Conservation (phyloP, 768 basidiomycete species). For the Rhizopogon vinicolor region DNA sequence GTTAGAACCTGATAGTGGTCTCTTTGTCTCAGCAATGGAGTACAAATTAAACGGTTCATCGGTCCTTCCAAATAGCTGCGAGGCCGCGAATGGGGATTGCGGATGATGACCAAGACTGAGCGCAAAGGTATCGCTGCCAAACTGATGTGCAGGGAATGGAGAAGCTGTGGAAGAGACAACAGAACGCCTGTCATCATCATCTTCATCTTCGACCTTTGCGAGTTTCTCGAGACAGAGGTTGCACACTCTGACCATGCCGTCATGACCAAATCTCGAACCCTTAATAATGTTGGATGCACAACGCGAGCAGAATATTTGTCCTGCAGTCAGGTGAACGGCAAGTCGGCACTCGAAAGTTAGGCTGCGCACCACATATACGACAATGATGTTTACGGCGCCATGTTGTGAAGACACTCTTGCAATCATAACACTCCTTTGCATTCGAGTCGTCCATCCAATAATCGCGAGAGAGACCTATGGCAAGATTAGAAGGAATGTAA, state of each 20-base stretch:
- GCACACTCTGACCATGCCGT: conserved; percentile 94
- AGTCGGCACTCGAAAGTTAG: background rate
- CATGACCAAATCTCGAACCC: conserved; percentile 86
- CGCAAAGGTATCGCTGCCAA: conserved; percentile 43
- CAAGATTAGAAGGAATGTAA: conserved; percentile 5
- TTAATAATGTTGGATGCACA: conserved; percentile 98
- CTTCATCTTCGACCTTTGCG: conserved; percentile 81
- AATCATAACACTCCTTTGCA: conserved; percentile 94
- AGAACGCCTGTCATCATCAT: conserved; percentile 85
- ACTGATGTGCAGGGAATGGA: conserved; percentile 76
- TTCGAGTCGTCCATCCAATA: conserved; percentile 99
- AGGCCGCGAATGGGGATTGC: conserved; percentile 85
- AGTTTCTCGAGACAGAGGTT: conserved; percentile 93
- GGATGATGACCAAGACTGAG: conserved; percentile 47
- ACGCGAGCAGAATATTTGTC: conserved; percentile 96
- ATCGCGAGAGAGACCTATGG: conserved; percentile 77
- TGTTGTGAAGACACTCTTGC: conserved; percentile 89
- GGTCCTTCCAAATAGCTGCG: conserved; percentile 74
- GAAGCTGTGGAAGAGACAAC: conserved; percentile 66
- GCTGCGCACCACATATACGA: conserved; percentile 80
- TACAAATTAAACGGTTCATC: conserved; percentile 80
- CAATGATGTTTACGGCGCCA: conserved; percentile 98
- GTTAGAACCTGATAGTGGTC: conserved; percentile 43
- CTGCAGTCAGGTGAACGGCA: conserved; percentile 32
- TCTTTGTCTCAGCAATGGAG: conserved; percentile 75